These are phyloP conservation scores for Arctium minus DNA, from an alignment of 129 eudicot species.

Conservation along the genomic window DNA sequence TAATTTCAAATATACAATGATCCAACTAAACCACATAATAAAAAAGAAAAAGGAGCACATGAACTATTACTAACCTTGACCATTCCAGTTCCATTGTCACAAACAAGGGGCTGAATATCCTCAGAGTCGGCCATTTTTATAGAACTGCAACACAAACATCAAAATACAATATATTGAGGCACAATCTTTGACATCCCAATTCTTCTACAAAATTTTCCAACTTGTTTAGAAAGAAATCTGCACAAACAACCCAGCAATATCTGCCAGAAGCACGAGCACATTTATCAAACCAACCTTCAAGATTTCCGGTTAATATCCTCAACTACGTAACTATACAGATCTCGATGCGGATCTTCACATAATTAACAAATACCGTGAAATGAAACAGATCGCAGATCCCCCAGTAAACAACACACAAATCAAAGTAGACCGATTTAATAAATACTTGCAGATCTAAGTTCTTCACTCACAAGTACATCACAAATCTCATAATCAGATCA, in stretches of 20 bases:
- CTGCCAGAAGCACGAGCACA: neutral
- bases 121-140: slow-evolving; percentile 56
- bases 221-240: neutral
- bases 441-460: neutral
- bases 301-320: neutral
- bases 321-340: neutral
- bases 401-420: neutral
- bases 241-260: neutral
- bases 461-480: neutral
- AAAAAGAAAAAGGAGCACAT: neutral
- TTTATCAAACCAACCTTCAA: neutral
- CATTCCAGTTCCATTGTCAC: slow-evolving; percentile 68
- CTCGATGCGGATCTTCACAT: neutral
- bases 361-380: neutral
- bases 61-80: slow-evolving; percentile 43
- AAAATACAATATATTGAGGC: neutral
- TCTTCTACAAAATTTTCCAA: neutral
- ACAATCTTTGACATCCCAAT: neutral
- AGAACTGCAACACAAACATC: slow-evolving; percentile 19
- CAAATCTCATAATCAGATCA: slow-evolving; percentile 8
- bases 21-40: neutral
- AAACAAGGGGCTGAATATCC: slow-evolving; percentile 64
- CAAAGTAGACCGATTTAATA: neutral
- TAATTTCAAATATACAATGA: neutral
- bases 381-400: slow-evolving; percentile 2